Percentiles rank a stretch among this genome's conserved stretches.
These are phyloP conservation scores for Globomyces sp. DNA, from an alignment of 371 early-diverging fungal genomes.

Conservation along the genomic window DNA sequence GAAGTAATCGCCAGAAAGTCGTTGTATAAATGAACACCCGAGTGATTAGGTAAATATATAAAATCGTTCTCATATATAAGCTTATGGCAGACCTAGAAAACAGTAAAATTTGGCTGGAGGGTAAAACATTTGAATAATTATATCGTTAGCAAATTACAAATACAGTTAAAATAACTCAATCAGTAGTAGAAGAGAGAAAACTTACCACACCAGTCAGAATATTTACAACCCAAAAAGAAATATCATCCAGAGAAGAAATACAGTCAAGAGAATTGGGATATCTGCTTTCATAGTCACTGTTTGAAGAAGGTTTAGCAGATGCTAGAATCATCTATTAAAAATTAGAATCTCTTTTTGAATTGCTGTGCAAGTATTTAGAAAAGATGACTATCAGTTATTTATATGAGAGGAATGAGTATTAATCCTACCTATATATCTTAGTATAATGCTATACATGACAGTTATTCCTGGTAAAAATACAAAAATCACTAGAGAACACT, in stretches of 20 bases:
- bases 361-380: too few relatives aligned
- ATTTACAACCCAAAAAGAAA: slow-evolving; percentile 58
- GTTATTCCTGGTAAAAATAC: slow-evolving; percentile 51
- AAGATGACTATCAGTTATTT: too few relatives aligned
- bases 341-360: background rate
- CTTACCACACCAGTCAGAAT: slow-evolving; percentile 41
- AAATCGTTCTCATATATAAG: slow-evolving; percentile 52
- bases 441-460: slow-evolving; percentile 33
- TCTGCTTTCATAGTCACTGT: slow-evolving; percentile 22
- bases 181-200: too few relatives aligned
- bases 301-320: slow-evolving; percentile 30
- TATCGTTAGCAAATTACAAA: too few relatives aligned
- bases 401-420: too few relatives aligned
- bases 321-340: slow-evolving; percentile 22
- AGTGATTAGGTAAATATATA: slow-evolving; percentile 56
- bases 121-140: too few relatives aligned
- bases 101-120: too few relatives aligned
- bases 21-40: slow-evolving; percentile 59
- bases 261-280: slow-evolving; percentile 49
- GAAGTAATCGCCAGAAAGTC: slow-evolving; percentile 58
- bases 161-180: too few relatives aligned
- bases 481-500: slow-evolving; percentile 57
- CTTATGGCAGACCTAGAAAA: slow-evolving; percentile 45
- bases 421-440: too few relatives aligned
- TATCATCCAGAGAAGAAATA: slow-evolving; percentile 47